These are phyloP conservation scores for Chlorella sp. DNA, from an alignment of 139 green algal species.

Conservation along the genomic window DNA sequence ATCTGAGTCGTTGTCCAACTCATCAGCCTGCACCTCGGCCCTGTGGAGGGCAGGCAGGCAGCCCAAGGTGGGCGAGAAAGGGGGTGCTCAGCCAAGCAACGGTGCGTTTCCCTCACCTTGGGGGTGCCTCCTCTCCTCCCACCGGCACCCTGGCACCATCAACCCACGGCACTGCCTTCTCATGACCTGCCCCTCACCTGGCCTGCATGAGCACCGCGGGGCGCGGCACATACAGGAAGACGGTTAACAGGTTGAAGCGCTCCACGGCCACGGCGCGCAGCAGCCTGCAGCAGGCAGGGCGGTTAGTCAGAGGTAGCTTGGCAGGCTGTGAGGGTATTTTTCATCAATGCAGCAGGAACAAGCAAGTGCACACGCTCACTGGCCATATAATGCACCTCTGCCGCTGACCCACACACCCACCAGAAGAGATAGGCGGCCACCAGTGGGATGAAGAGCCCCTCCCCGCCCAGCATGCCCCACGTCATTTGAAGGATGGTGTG, in stretches of 20 bases:
- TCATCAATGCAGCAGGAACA: too few species aligned
- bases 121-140: not conserved
- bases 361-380: not conserved
- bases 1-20: not conserved
- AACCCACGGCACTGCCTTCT: not conserved
- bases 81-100: not conserved
- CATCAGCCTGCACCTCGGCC: constrained; percentile 6
- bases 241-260: constrained; percentile 25
- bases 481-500: not conserved
- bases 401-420: too few species aligned
- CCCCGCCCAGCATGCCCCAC: constrained; percentile 10
- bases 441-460: not conserved
- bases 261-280: constrained; percentile 6
- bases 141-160: not conserved
- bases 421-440: not conserved
- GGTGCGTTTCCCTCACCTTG: not conserved
- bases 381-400: too few species aligned
- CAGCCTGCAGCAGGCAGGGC: not conserved
- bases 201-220: constrained; percentile 4
- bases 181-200: not conserved
- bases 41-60: not conserved
- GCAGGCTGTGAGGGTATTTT: too few species aligned
- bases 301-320: not conserved
- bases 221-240: constrained; percentile 25
- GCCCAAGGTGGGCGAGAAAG: not conserved